Conservation (phyloP, 257 asterid genomes). For the Solanum dulcamara region DNA sequence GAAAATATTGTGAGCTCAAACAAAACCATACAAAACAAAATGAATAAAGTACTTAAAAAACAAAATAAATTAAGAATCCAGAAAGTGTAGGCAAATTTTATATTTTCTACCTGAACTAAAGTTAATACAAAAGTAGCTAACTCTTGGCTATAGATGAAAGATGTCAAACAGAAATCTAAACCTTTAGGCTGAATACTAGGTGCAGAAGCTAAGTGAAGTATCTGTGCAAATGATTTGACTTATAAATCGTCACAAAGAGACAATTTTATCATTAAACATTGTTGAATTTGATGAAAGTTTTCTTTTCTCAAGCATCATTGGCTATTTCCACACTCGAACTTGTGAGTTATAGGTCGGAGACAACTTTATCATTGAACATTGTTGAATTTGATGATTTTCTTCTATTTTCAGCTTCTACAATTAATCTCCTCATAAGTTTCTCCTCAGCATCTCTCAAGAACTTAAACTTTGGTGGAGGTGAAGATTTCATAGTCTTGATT, state of each 20-base stretch:
- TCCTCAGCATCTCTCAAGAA: conserved; percentile 28
- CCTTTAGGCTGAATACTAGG: neutral
- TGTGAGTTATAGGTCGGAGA: neutral
- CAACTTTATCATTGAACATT: neutral
- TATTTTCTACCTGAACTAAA: neutral
- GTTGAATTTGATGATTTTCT: conserved; percentile 7
- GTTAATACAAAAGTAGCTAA: neutral
- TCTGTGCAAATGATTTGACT: conserved; percentile 8
- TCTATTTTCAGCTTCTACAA: conserved; percentile 6
- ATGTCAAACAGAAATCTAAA: neutral
- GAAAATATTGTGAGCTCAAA: neutral
- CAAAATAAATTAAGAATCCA: neutral
- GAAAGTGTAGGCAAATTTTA: neutral
- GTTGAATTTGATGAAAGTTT: conserved; percentile 7
- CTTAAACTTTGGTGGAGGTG: conserved; percentile 38
- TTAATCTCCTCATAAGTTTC: conserved; percentile 12
- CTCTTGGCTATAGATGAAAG: neutral
- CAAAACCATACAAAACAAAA: neutral
- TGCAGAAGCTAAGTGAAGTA: conserved; percentile 21
- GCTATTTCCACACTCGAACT: neutral
- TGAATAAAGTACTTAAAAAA: neutral
- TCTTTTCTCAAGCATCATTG: neutral
- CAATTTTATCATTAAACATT: neutral
- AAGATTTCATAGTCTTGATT: conserved; percentile 15
- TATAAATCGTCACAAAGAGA: too few relatives aligned